Evolutionary conservation across 768 basidiomycete genomes (phyloP).

Genomic region (Mycena capillaripes): DNA sequence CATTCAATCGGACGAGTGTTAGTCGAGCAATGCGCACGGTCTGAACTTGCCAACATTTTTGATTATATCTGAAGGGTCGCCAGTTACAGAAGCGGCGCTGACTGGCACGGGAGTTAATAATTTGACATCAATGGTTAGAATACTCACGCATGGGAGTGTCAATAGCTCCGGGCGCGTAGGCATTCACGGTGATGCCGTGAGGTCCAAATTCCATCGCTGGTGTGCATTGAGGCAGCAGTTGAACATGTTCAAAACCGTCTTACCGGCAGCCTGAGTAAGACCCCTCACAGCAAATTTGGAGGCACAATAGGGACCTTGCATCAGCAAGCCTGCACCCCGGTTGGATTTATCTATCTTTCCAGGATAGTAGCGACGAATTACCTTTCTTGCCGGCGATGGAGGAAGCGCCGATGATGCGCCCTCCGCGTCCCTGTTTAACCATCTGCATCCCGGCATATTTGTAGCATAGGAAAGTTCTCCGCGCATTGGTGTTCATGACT

Average conservation of each 20-base stretch:
- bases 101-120: background rate
- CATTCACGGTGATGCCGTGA: slow-evolving; percentile 45
- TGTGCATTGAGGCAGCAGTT: background rate
- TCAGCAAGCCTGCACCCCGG: slow-evolving; percentile 14
- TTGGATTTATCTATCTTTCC: background rate
- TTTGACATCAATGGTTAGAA: background rate
- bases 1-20: background rate
- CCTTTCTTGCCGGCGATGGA: slow-evolving; percentile 57
- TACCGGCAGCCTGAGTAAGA: slow-evolving; percentile 55
- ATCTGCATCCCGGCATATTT: slow-evolving; percentile 53
- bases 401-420: slow-evolving; percentile 56
- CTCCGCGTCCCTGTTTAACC: slow-evolving; percentile 57
- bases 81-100: slow-evolving; percentile 5
- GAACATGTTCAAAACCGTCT: slow-evolving; percentile 8
- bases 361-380: slow-evolving; percentile 15
- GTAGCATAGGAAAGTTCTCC: slow-evolving; percentile 52
- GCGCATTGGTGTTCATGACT: slow-evolving; percentile 46
- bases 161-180: slow-evolving; percentile 43
- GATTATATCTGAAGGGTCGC: slow-evolving; percentile 26
- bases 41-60: background rate
- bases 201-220: slow-evolving; percentile 48
- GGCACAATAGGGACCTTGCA: slow-evolving; percentile 47
- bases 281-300: slow-evolving; percentile 61
- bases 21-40: background rate
- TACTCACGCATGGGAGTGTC: slow-evolving; percentile 33